These are phyloP conservation scores for Penicillium fimorum DNA, from an alignment of 495 filamentous ascomycete genomes.

Conservation along the genomic window DNA sequence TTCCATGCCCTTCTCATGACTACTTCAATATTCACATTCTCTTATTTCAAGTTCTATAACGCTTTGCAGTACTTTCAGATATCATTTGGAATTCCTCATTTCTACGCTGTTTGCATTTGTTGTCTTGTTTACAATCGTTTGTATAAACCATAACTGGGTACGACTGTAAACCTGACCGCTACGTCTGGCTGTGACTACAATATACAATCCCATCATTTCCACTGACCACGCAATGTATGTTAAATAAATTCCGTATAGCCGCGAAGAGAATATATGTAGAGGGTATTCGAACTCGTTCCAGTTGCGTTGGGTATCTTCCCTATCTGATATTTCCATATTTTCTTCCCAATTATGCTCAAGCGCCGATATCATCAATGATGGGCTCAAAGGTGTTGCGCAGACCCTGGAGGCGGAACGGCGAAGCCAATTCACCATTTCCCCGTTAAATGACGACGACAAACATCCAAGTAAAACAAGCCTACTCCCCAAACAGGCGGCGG, in stretches of 20 bases:
- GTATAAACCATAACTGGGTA: background rate
- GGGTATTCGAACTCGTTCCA: conserved; percentile 19
- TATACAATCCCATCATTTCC: background rate
- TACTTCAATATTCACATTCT: conserved; percentile 10
- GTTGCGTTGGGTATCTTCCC: conserved; percentile 30
- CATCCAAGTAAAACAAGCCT: conserved; percentile 22
- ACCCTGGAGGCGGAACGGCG: background rate
- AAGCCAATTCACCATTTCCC: background rate
- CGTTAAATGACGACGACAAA: conserved; percentile 8
- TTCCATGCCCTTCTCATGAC: conserved; percentile 23
- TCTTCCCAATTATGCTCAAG: conserved; percentile 8
- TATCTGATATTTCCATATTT: conserved; percentile 19
- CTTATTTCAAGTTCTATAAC: conserved; percentile 10
- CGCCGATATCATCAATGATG: conserved; percentile 1
- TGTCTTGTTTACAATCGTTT: background rate
- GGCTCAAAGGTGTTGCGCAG: background rate
- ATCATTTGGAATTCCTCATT: conserved; percentile 7
- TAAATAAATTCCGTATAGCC: background rate
- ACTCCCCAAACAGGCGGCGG: conserved; percentile 88
- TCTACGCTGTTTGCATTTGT: conserved; percentile 10
- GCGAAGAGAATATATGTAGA: background rate
- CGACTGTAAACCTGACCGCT: conserved; percentile 1
- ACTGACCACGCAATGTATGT: background rate
- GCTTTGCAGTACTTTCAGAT: conserved; percentile 6
- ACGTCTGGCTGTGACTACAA: conserved; percentile 9